These are phyloP conservation scores for Dichotomopilus funicola DNA, from an alignment of 2,329 filamentous ascomycete genomes.

Conservation along the genomic window DNA sequence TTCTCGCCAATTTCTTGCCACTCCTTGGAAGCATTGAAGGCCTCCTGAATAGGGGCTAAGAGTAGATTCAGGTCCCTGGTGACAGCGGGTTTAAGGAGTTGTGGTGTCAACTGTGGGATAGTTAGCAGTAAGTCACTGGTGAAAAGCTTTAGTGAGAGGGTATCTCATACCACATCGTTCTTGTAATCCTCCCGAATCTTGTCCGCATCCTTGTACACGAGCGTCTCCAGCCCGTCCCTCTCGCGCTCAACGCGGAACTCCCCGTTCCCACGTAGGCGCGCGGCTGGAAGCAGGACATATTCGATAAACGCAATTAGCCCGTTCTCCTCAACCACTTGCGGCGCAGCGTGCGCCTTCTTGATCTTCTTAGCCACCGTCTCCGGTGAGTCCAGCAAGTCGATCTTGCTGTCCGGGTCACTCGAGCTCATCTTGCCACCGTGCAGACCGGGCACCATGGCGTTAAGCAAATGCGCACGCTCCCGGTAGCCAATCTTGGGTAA, in stretches of 20 bases:
- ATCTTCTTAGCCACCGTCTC: constrained; percentile 76
- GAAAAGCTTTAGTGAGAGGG: background rate
- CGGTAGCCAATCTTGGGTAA: constrained; percentile 81
- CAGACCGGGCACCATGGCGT: constrained; percentile 81
- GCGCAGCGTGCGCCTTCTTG: constrained; percentile 74
- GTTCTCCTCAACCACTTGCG: constrained; percentile 73
- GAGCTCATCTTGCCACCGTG: constrained; percentile 81
- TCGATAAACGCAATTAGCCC: constrained; percentile 83
- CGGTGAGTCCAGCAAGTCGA: constrained; percentile 78
- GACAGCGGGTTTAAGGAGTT: constrained; percentile 80
- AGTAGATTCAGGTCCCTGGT: constrained; percentile 66
- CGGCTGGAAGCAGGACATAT: constrained; percentile 74
- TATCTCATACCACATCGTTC: constrained; percentile 62
- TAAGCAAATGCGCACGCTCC: constrained; percentile 52
- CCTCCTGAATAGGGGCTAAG: constrained; percentile 68
- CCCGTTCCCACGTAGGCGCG: constrained; percentile 53
- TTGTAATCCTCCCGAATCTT: constrained; percentile 74
- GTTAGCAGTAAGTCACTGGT: constrained; percentile 5
- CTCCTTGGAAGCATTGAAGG: constrained; percentile 62
- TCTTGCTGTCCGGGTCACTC: constrained; percentile 74
- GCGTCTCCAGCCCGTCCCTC: constrained; percentile 60
- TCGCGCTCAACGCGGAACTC: constrained; percentile 63
- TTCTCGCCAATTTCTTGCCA: constrained; percentile 73
- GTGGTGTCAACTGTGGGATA: constrained; percentile 61
- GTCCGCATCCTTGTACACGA: constrained; percentile 72